phyloP scores from a whole-genome alignment of 208 protist genomes.

The Naegleria fowleri region DNA sequence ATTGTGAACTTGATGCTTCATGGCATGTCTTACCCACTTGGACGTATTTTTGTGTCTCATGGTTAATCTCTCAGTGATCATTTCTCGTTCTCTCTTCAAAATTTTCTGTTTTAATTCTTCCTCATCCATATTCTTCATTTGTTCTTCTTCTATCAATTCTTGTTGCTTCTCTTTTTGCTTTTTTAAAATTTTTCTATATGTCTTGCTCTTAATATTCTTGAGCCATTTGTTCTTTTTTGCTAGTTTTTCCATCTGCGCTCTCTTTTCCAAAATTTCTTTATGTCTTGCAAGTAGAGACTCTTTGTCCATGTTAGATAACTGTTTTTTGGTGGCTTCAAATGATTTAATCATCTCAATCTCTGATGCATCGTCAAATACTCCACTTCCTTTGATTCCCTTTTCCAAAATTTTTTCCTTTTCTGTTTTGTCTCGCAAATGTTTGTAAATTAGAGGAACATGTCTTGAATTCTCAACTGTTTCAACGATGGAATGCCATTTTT shows the following conservation, averaged over 20 bases:
- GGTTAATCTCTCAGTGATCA: not conserved
- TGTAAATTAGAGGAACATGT: not conserved
- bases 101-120: not conserved
- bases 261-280: not conserved
- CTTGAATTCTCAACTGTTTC: not conserved
- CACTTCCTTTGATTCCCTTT: not conserved
- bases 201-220: not conserved
- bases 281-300: not conserved
- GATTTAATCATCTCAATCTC: not conserved
- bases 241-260: not conserved
- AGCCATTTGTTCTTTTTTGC: not conserved
- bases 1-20: not conserved
- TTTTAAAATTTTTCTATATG: not conserved
- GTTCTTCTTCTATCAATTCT: not conserved
- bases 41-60: conserved; percentile 11
- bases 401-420: not conserved
- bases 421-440: not conserved
- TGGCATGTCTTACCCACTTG: not conserved
- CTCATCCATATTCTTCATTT: not conserved
- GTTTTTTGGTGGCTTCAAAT: not conserved
- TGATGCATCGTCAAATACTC: not conserved
- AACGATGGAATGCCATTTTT: not conserved
- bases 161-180: not conserved
- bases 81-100: not conserved
- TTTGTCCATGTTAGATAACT: not conserved